Evolutionary conservation across 257 asterid species (phyloP), one percentile per base, ranked within the genome.

Genomic region (Oldenlandia corymbosa): DNA sequence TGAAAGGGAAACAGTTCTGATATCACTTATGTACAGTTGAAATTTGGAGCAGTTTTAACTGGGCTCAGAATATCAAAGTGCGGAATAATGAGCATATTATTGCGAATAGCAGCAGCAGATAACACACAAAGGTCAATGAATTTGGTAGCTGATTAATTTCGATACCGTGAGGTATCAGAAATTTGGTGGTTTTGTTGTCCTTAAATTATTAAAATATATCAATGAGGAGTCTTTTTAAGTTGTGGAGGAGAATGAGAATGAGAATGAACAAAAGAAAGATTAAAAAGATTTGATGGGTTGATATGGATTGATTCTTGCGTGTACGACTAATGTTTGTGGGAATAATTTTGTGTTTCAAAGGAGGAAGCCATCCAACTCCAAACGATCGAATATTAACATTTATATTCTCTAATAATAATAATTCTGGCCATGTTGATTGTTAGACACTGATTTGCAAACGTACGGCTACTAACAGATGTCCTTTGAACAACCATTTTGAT

Each of bases 301-400:
- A 59, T 36, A 14, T 54, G 26, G 58, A 50, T 48, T 27, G 63
- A 37, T 41, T 65, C 41, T 69, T 56, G 62, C 69, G 68, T 69
- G 68, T 60, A 70, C 69, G 74, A 54, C 69, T 53, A 12, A 53
- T 62, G 45, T 54, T 69, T 51, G 58, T 27, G 54, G 21, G 8
- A 45, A 34, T 4, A 21, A 23, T 36, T 49, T 7, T 28, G 17
- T 34, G n/a, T n/a, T n/a, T 64, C 47, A 42, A 42, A 10, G 47
- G 6, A 1, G 43, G 39, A 34, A 9, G 39, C 6, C 39, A 34
- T 34, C 39, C 39, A 34, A 34, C 39, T 34, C 39, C 39, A 34
- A 9, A n/a, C n/a, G n/a, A n/a, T n/a, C n/a, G n/a, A n/a, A n/a
- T n/a, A n/a, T n/a, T n/a, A n/a, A n/a, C n/a, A n/a, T n/a, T n/a